Evolutionary conservation across 1,284 basidiomycete genomes (phyloP).

Genomic region (Entoloma clypeatum): DNA sequence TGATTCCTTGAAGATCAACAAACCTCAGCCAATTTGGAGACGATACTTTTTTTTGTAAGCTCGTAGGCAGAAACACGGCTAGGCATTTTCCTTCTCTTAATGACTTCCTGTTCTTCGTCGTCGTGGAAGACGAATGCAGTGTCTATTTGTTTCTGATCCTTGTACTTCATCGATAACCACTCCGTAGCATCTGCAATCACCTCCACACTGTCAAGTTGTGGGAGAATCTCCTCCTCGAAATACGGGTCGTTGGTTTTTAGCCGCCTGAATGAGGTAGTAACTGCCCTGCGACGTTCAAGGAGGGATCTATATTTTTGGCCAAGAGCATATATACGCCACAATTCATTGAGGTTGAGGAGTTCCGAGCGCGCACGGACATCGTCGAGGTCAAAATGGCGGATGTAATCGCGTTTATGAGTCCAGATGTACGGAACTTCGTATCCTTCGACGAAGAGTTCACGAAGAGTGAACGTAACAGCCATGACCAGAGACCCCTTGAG

Average conservation of each 20-base stretch:
- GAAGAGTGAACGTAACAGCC: conserved; percentile 79
- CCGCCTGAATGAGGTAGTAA: conserved; percentile 63
- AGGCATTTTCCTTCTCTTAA: conserved; percentile 74
- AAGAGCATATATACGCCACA: conserved; percentile 86
- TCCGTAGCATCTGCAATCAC: conserved; percentile 89
- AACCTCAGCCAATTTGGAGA: conserved; percentile 76
- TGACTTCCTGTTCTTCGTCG: conserved; percentile 51
- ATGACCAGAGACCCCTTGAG: conserved; percentile 71
- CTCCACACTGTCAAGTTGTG: conserved; percentile 75
- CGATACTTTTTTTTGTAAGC: conserved; percentile 74
- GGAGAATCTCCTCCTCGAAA: conserved; percentile 62
- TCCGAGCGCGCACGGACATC: conserved; percentile 55
- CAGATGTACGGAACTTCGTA: conserved; percentile 96
- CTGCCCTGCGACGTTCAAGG: conserved; percentile 64
- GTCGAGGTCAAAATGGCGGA: conserved; percentile 70
- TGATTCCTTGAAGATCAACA: conserved; percentile 15
- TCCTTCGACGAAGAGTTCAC: conserved; percentile 83
- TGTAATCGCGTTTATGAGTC: conserved; percentile 90
- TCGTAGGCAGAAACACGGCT: conserved; percentile 87
- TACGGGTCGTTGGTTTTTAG: conserved; percentile 67
- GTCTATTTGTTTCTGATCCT: conserved; percentile 66
- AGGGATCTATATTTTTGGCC: conserved; percentile 87
- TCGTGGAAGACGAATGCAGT: conserved; percentile 65
- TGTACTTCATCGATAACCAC: conserved; percentile 88
- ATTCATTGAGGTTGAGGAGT: conserved; percentile 72